Base-by-base conservation (phyloP, 345 rosid species). In the Syzygium aromaticum region DNA sequence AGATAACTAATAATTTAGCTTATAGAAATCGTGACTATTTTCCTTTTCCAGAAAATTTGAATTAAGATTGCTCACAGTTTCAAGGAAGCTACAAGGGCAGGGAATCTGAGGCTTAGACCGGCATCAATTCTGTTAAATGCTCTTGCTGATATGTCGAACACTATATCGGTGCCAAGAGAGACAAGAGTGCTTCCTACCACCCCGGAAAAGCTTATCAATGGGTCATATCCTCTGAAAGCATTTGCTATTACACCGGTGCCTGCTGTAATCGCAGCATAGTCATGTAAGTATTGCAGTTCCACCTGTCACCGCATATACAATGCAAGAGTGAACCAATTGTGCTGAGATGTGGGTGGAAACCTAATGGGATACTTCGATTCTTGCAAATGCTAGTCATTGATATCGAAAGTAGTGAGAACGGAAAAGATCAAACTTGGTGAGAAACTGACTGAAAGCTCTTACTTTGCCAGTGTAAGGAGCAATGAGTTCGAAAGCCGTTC, bases 391-490 rank as follows among this genome's bases (percentile, higher is more conserved):
- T 12, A 64, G 30, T 23, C 49, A 33, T 38, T 38, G 49, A 73
- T 19, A 40, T 38, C 23, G 15, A 54, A 51, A 73, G 30, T 22
- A 21, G 40, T 46, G 54, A 49, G 86, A 84, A 22, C 40, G 22
- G 56, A 73, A 43, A 38, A 73, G 82, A 73, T 33, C 49, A 73
- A 73, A 73, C 82, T 73, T 73, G 27, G 27, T 10, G 27, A 73
- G 87, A 67, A 33, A 28, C 46, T 83, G 27, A 40, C 30, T 51
- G 77, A 57, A 51, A 49, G 28, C 54, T 11, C 87, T 84, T 90
- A 91, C 95, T 88, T 91, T 90, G 85, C 91, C 83, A 30, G 93
- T 90, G 88, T 93, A 91, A 57, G 94, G 96, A 57, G 92, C 57
- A 77, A 77, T 30, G 23, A 90, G 89, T 63, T 88, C 88, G 90